Evolutionary conservation across 2,329 filamentous ascomycete genomes (phyloP), one percentile per base, ranked within the genome.

Genomic region (Hypoxylon sp.): DNA sequence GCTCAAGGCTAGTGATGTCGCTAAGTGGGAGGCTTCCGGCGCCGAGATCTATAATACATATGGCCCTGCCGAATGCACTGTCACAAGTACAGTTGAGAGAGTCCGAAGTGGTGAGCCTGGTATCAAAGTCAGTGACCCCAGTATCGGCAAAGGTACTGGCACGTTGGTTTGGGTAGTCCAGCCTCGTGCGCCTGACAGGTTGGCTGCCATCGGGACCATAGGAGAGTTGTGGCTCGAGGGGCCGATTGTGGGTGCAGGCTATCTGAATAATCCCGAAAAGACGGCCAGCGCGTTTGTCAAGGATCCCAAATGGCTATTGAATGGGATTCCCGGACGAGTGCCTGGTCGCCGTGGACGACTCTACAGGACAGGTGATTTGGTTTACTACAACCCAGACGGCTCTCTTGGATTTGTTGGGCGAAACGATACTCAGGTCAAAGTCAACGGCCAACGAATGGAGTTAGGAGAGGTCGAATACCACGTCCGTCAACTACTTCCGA

Each of bases 371-470:
- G 83, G 83, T n/a, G 75, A 78, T 54, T 50, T 78, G 53, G 73
- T 76, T 46, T 54, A 73, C 63, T 72, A 75, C 71, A 62, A 74
- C 13, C 24, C 22, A 31, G 59, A 77, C 74, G 67, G 77, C 65
- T 55, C 73, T 62, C 14, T 82, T 70, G 48, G 58, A 72, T 78
- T 74, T 52, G 35, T 74, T 6, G 73, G 73, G 52, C 80, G 86
- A 37, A 85, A 84, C 69, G 86, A 88, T 71, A 64, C 57, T 5
- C 75, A 78, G 73, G 81, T 88, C 29, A 89, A 89, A 74, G 77
- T 88, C 14, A 80, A 82, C 35, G 88, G 88, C 26, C 87, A 83
- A 31, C 71, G 72, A 5, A 55, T 86, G 60, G 88, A 85, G 75
- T 51, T 51, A 14, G 24, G 17, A 17, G 47, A 78, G 8, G 66